Conservation (phyloP, 805 yeast species). For the Sugiyamaella chiloensis region DNA sequence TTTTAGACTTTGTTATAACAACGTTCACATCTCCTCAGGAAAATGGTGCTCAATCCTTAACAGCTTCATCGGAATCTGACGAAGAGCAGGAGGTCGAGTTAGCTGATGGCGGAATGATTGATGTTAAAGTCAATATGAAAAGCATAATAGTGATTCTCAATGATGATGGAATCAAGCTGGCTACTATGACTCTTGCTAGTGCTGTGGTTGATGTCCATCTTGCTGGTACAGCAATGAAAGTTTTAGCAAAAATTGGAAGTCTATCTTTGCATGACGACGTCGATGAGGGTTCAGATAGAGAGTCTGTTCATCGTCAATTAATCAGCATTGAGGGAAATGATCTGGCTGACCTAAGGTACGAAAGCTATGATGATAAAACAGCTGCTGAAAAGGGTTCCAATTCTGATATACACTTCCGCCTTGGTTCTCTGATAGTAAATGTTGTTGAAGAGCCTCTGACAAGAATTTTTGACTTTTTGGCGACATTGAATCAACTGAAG, state of each 20-base stretch:
- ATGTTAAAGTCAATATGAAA: conserved; percentile 63
- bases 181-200: conserved; percentile 70
- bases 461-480: conserved; percentile 61
- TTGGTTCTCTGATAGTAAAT: conserved; percentile 73
- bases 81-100: conserved; percentile 1
- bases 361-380: conserved; percentile 63
- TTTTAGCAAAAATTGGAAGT: conserved; percentile 72
- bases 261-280: conserved; percentile 74
- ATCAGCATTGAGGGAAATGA: conserved; percentile 78
- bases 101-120: conserved; percentile 37
- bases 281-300: conserved; percentile 52
- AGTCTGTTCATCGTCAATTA: conserved; percentile 59
- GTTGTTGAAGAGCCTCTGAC: conserved; percentile 80
- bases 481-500: conserved; percentile 81
- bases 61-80: conserved; percentile 23
- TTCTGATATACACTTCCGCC: conserved; percentile 56
- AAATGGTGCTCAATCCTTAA: conserved; percentile 37
- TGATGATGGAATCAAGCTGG: conserved; percentile 79
- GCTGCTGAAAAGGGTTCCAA: conserved; percentile 41
- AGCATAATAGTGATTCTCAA: conserved; percentile 72
- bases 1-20: conserved; percentile 75
- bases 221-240: conserved; percentile 73
- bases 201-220: conserved; percentile 66
- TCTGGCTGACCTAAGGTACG: conserved; percentile 78
- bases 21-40: conserved; percentile 80